Evolutionary conservation across 768 basidiomycete species (phyloP), one percentile per base, ranked within the genome.

Genomic region (Trametes cingulata): DNA sequence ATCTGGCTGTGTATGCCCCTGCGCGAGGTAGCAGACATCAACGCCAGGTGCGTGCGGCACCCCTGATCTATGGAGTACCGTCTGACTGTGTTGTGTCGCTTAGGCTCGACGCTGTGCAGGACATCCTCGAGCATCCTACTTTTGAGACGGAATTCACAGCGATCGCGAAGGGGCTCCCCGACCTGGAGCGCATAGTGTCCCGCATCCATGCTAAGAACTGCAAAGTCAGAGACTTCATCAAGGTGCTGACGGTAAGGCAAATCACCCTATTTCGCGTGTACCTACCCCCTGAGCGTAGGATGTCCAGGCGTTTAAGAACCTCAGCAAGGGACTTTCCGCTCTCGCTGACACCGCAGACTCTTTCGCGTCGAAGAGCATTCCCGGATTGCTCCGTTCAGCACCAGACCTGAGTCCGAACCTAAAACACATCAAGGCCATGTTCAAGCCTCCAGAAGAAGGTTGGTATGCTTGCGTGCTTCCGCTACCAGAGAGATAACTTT

Each of bases 1-100:
- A 90, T 96, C 53, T 99, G 97, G 97, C 78, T 99, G 8, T 97
- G 93, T 63, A 89, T 89, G 81, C 97, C 97, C 19, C 75, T 99
- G 62, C 85, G 88, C 29, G 85, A 91, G 39, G 85, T 87, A 36
- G 71, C 81, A 12, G 91, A 91, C 48, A 98, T 99, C 74, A 95
- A 96, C 68, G 87, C 91, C 40, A 82, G 95, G 94, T 92, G 68
- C 63, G 77, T 62, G 49, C 5, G 6, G 1, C 33, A 19, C 12
- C 7, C 3, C 20, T 17, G 29, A 3, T 35, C 2, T 9, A 3
- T 19, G 42, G 24, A 8, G 22, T 3, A 39, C 22, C 24, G 15
- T 36, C 22, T 43, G 29, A 41, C 7, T 6, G 12, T 9, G 12
- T 58, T 56, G 36, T 56, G 15, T n/a, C n/a, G n/a, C n/a, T n/a